Percentiles rank a stretch among this genome's conserved stretches.
phyloP scores from a whole-genome alignment of 1,284 basidiomycete species.

The Limonomyces culmigenus region DNA sequence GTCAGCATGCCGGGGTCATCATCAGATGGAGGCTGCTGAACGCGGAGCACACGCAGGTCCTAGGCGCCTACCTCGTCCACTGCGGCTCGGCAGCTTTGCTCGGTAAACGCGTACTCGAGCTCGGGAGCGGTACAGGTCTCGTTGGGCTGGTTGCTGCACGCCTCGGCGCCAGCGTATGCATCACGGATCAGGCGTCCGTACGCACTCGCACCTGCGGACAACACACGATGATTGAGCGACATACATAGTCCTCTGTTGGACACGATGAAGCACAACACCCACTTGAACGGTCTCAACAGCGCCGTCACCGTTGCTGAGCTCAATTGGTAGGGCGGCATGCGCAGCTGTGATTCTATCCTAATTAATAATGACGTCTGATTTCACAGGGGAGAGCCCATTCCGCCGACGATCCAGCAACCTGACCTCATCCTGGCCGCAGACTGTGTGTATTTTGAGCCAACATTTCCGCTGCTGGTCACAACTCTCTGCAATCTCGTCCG shows the following conservation, averaged over 20 bases:
- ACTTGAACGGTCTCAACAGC: slow-evolving; percentile 37
- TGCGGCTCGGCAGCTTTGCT: slow-evolving; percentile 30
- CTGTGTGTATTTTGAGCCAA: slow-evolving; percentile 93
- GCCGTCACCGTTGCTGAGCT: slow-evolving; percentile 50
- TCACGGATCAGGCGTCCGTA: slow-evolving; percentile 83
- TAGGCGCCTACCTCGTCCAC: slow-evolving; percentile 55
- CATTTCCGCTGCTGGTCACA: slow-evolving; percentile 75
- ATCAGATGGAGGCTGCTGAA: no score
- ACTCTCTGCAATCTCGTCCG: slow-evolving; percentile 54
- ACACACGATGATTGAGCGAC: slow-evolving; percentile 5
- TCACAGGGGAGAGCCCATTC: slow-evolving; percentile 36
- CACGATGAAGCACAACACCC: slow-evolving; percentile 60
- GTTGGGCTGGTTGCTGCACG: slow-evolving; percentile 72
- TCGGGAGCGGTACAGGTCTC: slow-evolving; percentile 83
- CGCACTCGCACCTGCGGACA: slow-evolving; percentile 5
- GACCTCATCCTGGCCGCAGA: slow-evolving; percentile 76
- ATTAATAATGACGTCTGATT: slow-evolving; percentile 5
- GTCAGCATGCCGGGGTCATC: slow-evolving; percentile 25
- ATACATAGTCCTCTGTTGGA: slow-evolving; percentile 45
- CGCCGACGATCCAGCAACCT: slow-evolving; percentile 21
- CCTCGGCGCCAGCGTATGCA: slow-evolving; percentile 44
- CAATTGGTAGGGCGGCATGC: slow-evolving; percentile 42
- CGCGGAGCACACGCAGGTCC: slow-evolving; percentile 43
- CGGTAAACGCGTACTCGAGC: slow-evolving; percentile 54
- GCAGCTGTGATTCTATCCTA: slow-evolving; percentile 2